phyloP scores from a whole-genome alignment of 345 rosid species.

The Lumnitzera racemosa region DNA sequence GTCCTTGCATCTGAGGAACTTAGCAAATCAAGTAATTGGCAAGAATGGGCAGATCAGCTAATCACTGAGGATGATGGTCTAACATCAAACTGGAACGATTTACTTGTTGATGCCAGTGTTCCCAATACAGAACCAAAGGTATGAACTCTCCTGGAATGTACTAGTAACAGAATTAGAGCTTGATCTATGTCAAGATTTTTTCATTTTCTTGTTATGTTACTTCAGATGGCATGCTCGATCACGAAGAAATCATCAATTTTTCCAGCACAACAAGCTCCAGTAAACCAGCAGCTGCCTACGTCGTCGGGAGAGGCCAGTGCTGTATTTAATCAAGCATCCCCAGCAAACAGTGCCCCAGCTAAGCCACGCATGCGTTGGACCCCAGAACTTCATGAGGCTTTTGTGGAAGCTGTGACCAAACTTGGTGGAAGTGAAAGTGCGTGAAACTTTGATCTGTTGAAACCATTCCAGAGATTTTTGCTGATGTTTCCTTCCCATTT shows the following conservation, averaged over 20 bases:
- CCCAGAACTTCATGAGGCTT: constrained; percentile 82
- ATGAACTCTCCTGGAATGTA: constrained; percentile 2
- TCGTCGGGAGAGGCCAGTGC: constrained; percentile 44
- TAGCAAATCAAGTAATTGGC: constrained; percentile 54
- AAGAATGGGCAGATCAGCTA: constrained; percentile 83
- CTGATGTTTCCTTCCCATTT: constrained; percentile 14
- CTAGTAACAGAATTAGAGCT: too few species aligned
- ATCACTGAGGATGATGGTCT: constrained; percentile 59
- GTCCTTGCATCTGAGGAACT: constrained; percentile 43
- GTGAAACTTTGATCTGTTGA: constrained; percentile 11
- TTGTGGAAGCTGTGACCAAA: constrained; percentile 79
- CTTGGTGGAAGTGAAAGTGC: constrained; percentile 84
- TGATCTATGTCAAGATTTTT: background rate
- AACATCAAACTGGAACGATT: constrained; percentile 47
- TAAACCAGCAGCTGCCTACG: constrained; percentile 40
- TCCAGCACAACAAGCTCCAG: constrained; percentile 34
- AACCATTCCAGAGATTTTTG: background rate
- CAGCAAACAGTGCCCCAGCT: constrained; percentile 50
- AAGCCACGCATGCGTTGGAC: constrained; percentile 97
- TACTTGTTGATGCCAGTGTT: constrained; percentile 40
- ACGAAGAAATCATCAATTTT: constrained; percentile 24
- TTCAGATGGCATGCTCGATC: constrained; percentile 51
- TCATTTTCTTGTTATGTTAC: constrained; percentile 23
- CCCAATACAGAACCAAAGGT: constrained; percentile 63
- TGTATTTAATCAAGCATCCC: constrained; percentile 35